These are phyloP conservation scores for Urostyla sp. DNA, from an alignment of 73 alveolate genomes.

Conservation along the genomic window DNA sequence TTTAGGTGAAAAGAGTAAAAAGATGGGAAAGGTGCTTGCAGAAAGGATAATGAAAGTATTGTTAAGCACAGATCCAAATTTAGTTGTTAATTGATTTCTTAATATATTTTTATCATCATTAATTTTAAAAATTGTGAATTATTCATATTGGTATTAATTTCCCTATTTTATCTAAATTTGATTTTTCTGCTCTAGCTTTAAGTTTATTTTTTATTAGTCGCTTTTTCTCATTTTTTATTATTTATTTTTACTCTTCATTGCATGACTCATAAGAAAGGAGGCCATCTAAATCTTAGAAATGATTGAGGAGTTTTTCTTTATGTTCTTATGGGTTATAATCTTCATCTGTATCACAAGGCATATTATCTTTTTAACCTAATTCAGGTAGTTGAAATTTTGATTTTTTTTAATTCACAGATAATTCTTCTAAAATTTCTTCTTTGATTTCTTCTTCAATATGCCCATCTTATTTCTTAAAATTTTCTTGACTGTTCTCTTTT, in stretches of 20 bases:
- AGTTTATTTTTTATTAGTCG: not conserved
- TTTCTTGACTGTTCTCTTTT: too few relatives aligned
- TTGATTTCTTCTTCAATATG: not conserved
- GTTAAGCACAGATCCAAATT: constrained; percentile 27
- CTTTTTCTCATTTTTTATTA: too few relatives aligned
- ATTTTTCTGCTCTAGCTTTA: not conserved
- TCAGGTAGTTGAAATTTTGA: too few relatives aligned
- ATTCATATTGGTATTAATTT: not conserved
- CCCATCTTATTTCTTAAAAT: too few relatives aligned
- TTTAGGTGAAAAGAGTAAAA: constrained; percentile 57
- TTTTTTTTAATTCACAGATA: too few relatives aligned
- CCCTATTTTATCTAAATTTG: not conserved
- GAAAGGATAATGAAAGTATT: constrained; percentile 39
- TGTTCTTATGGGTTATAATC: too few relatives aligned
- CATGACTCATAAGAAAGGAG: too few relatives aligned
- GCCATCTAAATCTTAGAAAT: too few relatives aligned
- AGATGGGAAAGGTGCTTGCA: constrained; percentile 61
- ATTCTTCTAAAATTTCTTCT: not conserved
- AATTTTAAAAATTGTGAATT: not conserved
- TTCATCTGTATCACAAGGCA: too few relatives aligned
- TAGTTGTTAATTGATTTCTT: constrained; percentile 37
- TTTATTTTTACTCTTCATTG: too few relatives aligned
- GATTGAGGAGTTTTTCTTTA: too few relatives aligned
- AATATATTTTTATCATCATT: constrained; percentile 8
- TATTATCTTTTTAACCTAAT: too few relatives aligned